Base-by-base conservation (phyloP, 2,329 filamentous ascomycete species). In the Seiridium cupressi region DNA sequence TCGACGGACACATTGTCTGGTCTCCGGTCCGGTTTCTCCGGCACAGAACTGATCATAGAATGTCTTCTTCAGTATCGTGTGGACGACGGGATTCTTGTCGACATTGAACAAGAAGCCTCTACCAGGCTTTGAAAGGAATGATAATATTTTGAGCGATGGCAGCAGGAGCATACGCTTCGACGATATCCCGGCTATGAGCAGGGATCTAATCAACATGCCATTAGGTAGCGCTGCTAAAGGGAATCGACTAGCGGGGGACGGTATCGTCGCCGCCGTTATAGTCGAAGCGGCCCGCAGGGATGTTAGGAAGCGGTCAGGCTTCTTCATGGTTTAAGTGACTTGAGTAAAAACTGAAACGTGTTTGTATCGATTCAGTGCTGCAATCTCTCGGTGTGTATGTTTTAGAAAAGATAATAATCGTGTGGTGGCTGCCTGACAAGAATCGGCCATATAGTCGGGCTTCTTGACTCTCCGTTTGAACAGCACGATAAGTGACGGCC, bases 41-140 rank as follows among this genome's bases (percentile, higher is more conserved):
- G 81, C 79, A 63, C 84, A 86, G 70, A 85, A 86, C 58, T 86
- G 84, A 44, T 82, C 81, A 66, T 73, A 80, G 3, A 81, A 83
- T 0, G 82, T 84, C 60, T 77, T 74, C 66, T 80, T 81, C 5
- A 86, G 72, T 3, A 84, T 59, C 9, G 72, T 69, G 34, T 76
- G 72, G 10, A 85, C 70, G 0, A 84, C 18, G 0, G 78, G 77
- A 64, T 86, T 86, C 46, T 73, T 73, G 51, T 84, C 81, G 13
- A 83, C 74, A 63, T 78, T 77, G 66, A 77, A 65, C 0, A 76
- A 57, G 42, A 70, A 71, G 5, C 63, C 66, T 26, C 74, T 70
- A 5, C 68, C 62, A 4, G 75, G 71, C n/a, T 74, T 72, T 11
- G 73, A 70, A 9, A 79, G 71, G 40, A 78, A 73, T 3, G 73